Evolutionary conservation across 192 early-diverging fungal species (phyloP).

Genomic region (Coemansia sp.): DNA sequence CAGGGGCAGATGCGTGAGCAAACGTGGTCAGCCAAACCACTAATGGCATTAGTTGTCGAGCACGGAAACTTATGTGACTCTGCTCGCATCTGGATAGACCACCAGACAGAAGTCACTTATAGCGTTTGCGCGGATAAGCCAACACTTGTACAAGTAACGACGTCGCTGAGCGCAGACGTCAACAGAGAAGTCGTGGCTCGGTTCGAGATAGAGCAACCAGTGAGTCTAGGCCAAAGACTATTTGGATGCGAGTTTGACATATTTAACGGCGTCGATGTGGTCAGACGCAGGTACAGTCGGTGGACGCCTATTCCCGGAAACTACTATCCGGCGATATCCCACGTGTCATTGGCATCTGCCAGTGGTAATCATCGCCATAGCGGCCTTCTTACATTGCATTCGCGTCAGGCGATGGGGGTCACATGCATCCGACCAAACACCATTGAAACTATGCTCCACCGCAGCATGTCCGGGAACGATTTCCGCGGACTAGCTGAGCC

Average conservation of each 20-base stretch:
- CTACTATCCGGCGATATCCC: slow-evolving; percentile 37
- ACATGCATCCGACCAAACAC: slow-evolving; percentile 18
- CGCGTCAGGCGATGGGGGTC: slow-evolving; percentile 40
- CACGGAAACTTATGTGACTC: slow-evolving; percentile 29
- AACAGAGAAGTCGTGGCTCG: slow-evolving; percentile 47
- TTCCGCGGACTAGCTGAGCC: slow-evolving; percentile 39
- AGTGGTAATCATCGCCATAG: background rate
- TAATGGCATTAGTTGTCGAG: slow-evolving; percentile 2
- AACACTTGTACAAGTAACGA: slow-evolving; percentile 17
- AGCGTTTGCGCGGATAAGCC: slow-evolving; percentile 29
- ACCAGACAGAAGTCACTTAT: slow-evolving; percentile 13
- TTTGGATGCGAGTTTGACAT: slow-evolving; percentile 18
- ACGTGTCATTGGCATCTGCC: slow-evolving; percentile 21
- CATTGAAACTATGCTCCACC: slow-evolving; percentile 42
- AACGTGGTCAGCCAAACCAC: background rate
- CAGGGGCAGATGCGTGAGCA: slow-evolving; percentile 40
- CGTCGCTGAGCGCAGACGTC: slow-evolving; percentile 4
- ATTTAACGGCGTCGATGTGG: slow-evolving; percentile 34
- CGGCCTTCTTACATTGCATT: slow-evolving; percentile 27
- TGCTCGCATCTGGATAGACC: slow-evolving; percentile 14
- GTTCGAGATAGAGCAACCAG: slow-evolving; percentile 6
- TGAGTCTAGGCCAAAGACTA: background rate
- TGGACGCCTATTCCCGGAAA: slow-evolving; percentile 47
- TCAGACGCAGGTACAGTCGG: slow-evolving; percentile 15
- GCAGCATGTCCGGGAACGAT: slow-evolving; percentile 48